Evolutionary conservation across 805 yeast species (phyloP), one percentile per base, ranked within the genome.

Genomic region (Candida loeiensis): DNA sequence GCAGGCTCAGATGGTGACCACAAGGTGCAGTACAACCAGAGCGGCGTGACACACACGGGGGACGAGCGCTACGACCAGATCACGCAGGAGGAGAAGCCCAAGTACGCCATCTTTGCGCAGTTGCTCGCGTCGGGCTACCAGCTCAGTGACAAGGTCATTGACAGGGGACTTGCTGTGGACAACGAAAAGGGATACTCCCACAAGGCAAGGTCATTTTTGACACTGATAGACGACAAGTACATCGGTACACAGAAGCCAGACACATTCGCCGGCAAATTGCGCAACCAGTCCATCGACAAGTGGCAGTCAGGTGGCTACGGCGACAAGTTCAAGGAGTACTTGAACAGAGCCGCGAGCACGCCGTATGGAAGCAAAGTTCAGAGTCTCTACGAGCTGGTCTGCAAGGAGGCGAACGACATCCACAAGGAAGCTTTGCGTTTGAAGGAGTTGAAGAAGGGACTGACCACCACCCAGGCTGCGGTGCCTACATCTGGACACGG

Each of bases 31-130:
- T 22, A 25, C 34, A 28, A 28, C 21, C 8, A 28, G 14, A 34
- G 45, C 7, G 43, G 41, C 20, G 46, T 32, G 24, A 45, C 47
- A 9, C 34, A 25, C 21, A 61, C 66, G 4, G 68, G 66, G 8
- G 69, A 63, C 38, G 47, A 41, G 7, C 37, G 47, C 9, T 59
- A 60, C 36, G 71, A 64, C 37, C 87, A 82, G 49, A 74, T 83
- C 39, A 60, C 71, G 4, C 95, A 85, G 63, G 95, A 85, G 53
- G 77, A 76, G 45, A 85, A 85, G 65, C 95, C 95, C 41, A 82
- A 82, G 54, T 61, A 79, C 41, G 78, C 87, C 14, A 79, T 85
- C 44, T 66, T 84, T 63, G 91, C 93, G 1, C 91, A 85, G 60
- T 75, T 82, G 51, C 66, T 85, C 44, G 71, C 87, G 22, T 75